A percentile compares a stretch with the other conserved stretches of the same genome.
Conservation (phyloP, 2,329 filamentous ascomycete genomes). For the Ascomycota sp. region DNA sequence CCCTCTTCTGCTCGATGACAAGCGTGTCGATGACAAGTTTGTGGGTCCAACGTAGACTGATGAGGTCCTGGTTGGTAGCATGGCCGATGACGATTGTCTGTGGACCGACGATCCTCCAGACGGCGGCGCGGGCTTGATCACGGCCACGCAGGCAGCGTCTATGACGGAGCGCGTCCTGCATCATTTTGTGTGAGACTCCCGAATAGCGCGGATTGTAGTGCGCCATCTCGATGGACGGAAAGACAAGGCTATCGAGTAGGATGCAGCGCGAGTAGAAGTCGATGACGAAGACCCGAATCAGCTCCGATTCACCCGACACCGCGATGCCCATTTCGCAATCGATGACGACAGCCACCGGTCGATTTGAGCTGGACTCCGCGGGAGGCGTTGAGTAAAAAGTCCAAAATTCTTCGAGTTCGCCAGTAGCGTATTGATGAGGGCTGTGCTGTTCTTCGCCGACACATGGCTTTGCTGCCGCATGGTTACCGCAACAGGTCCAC, state of each 20-base stretch:
- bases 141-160: constrained; percentile 18
- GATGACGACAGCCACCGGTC: constrained; percentile 18
- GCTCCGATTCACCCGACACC: constrained; percentile 21
- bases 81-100: constrained; percentile 29
- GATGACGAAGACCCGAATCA: constrained; percentile 29
- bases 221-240: constrained; percentile 21
- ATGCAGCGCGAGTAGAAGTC: constrained; percentile 28
- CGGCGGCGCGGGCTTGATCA: constrained; percentile 17
- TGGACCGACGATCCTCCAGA: constrained; percentile 23
- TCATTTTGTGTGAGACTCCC: constrained; percentile 20
- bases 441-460: constrained; percentile 7
- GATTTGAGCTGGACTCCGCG: neutral
- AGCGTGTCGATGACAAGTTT: constrained; percentile 22
- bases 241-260: constrained; percentile 29
- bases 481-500: constrained; percentile 13
- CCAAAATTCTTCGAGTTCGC: constrained; percentile 11
- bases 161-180: constrained; percentile 14
- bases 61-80: constrained; percentile 19
- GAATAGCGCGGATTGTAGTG: constrained; percentile 30
- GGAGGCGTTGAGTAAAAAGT: constrained; percentile 6
- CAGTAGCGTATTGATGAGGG: constrained; percentile 5
- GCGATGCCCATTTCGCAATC: constrained; percentile 36
- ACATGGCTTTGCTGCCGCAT: constrained; percentile 7
- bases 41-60: constrained; percentile 27
- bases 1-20: constrained; percentile 10